phyloP scores from a whole-genome alignment of 768 basidiomycete genomes.

The Tulasnella sp. region DNA sequence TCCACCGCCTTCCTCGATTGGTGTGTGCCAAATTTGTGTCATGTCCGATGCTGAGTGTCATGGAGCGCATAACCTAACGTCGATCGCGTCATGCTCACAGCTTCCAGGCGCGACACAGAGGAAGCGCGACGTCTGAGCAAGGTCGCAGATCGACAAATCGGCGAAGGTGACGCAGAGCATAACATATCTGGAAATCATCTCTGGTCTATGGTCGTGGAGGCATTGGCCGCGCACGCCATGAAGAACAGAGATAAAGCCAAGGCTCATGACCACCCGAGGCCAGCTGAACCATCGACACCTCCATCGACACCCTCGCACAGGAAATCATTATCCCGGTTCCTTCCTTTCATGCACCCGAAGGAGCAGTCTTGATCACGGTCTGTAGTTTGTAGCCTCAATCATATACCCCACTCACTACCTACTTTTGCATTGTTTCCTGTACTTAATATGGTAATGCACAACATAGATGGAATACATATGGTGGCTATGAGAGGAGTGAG shows the following conservation, averaged over 20 bases:
- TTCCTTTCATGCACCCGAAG: too few species aligned
- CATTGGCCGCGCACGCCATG: conserved; percentile 41
- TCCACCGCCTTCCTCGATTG: conserved; percentile 87
- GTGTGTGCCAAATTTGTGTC: conserved; percentile 32
- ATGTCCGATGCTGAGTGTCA: conserved; percentile 57
- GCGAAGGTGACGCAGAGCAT: conserved; percentile 39
- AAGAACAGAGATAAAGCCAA: conserved; percentile 75
- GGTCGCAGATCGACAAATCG: conserved; percentile 55
- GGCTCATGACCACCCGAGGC: conserved; percentile 44
- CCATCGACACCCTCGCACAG: too few species aligned
- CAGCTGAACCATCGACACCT: too few species aligned
- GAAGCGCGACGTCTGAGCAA: conserved; percentile 64
- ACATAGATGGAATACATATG: too few species aligned
- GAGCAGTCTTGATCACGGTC: too few species aligned
- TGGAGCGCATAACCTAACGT: background rate
- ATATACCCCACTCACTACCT: too few species aligned
- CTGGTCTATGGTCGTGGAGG: conserved; percentile 56
- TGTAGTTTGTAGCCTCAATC: too few species aligned
- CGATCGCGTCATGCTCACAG: background rate
- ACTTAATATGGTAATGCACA: too few species aligned
- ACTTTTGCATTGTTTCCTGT: too few species aligned
- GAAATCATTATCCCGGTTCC: too few species aligned
- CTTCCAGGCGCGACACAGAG: conserved; percentile 20
- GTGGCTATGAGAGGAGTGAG: too few species aligned
- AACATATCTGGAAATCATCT: conserved; percentile 56